Evolutionary conservation across 2,329 filamentous ascomycete genomes (phyloP), one percentile per base, ranked within the genome.

Genomic region (Myriosclerotinia scirpicola): DNA sequence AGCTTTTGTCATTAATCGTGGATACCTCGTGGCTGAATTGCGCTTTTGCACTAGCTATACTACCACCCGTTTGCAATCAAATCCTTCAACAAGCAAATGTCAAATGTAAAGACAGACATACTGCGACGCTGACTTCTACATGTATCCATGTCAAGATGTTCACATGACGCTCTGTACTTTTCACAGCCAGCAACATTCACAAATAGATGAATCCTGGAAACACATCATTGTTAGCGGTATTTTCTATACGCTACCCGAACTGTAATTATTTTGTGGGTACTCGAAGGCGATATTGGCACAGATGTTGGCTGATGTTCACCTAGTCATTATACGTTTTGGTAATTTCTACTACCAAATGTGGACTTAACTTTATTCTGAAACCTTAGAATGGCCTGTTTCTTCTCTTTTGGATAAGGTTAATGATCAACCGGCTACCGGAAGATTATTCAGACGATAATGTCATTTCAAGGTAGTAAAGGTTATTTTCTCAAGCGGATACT

Each of bases 331-430:
- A 38, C 14, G 20, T 60, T 36, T 48, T 22, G 30, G 36, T 9
- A 5, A 22, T 17, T 48, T 15, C 56, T n/a, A 34, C 44, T 17
- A 38, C n/a, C 12, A 4, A 46, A 38, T 22, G 34, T 38, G 30
- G 42, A 60, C 44, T 17, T 60, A 30, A 48, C 30, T 38, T 60
- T 48, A 26, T 22, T 50, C 22, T 44, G 44, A 60, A 60, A 60
- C 56, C 48, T 17, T 46, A 12, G 20, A n/a, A 60, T 48, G 44
- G 17, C 6, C 30, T 34, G 6, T 6, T 34, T 22, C 26, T 36
- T 22, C 26, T 22, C 14, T 42, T 48, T 59, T 36, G 56, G 26
- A 48, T 34, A 34, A 34, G 44, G 20, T n/a, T 20, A 36, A 22
- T 48, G 56, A 60, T 48, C 30, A 11, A 48, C 30, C 7, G 20